Evolutionary conservation across 2,329 filamentous ascomycete genomes (phyloP).

Genomic region (Fusarium bulbicola): DNA sequence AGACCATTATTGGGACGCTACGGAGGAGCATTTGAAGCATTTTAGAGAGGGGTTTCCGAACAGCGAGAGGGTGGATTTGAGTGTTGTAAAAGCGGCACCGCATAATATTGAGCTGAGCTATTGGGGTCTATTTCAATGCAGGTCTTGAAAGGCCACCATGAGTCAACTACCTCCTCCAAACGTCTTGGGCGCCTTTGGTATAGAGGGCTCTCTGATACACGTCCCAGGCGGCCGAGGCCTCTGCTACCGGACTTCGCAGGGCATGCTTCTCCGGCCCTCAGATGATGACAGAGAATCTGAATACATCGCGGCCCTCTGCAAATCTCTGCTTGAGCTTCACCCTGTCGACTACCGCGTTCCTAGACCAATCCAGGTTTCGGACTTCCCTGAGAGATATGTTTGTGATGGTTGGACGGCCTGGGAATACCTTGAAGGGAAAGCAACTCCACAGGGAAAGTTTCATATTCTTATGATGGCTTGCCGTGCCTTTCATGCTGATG

Average conservation of each 20-base stretch:
- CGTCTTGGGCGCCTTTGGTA: neutral
- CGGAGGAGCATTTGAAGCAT: conserved; percentile 30
- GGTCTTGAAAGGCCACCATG: neutral
- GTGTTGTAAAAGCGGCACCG: conserved; percentile 25
- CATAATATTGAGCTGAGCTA: conserved; percentile 37
- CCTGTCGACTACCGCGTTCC: neutral
- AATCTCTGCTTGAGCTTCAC: neutral
- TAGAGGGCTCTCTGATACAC: neutral
- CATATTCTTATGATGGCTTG: neutral
- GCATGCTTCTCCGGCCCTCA: neutral
- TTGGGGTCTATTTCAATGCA: neutral
- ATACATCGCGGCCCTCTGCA: neutral
- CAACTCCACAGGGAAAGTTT: neutral
- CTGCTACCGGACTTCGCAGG: neutral
- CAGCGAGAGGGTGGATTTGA: conserved; percentile 28
- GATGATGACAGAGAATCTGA: conserved; percentile 4
- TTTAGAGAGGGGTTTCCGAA: conserved; percentile 13
- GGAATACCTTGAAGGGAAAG: neutral
- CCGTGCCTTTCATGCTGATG: neutral
- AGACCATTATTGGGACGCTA: conserved; percentile 31
- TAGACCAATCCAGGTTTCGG: neutral
- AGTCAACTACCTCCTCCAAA: neutral
- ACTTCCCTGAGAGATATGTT: neutral
- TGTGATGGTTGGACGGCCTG: conserved; percentile 2
- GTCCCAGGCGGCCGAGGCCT: neutral